Percentiles rank a stretch among this genome's conserved stretches.
Evolutionary conservation across 805 yeast genomes (phyloP).

Genomic region (Allodekkera sacchari): DNA sequence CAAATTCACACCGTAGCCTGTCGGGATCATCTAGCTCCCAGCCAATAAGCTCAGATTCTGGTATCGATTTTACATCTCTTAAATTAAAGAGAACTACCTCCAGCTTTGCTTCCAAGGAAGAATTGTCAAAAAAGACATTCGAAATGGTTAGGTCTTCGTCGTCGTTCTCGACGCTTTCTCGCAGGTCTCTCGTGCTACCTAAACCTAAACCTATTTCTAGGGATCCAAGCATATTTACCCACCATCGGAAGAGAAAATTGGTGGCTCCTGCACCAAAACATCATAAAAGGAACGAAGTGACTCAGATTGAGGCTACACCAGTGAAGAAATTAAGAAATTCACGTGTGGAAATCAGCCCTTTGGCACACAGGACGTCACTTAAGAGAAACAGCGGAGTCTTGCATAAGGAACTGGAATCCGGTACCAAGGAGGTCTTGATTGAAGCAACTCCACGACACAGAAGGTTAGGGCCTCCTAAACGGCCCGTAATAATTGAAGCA

Average conservation of each 20-base stretch:
- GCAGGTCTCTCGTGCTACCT: not conserved
- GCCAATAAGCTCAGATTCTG: not conserved
- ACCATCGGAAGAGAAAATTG: slow-evolving; percentile 11
- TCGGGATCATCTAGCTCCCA: too few relatives aligned
- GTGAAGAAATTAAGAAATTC: slow-evolving; percentile 10
- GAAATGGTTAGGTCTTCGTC: slow-evolving; percentile 23
- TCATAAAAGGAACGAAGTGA: slow-evolving; percentile 1
- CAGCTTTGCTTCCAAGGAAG: slow-evolving; percentile 11
- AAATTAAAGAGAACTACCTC: slow-evolving; percentile 19
- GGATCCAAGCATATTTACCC: slow-evolving; percentile 11
- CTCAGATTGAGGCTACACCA: slow-evolving; percentile 25
- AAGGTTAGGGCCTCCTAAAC: slow-evolving; percentile 5
- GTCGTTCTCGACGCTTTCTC: slow-evolving; percentile 7
- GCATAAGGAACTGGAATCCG: too few relatives aligned
- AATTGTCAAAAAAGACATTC: slow-evolving; percentile 23
- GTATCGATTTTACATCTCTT: slow-evolving; percentile 11
- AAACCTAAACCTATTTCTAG: slow-evolving; percentile 5
- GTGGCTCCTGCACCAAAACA: slow-evolving; percentile 4
- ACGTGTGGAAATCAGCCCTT: too few relatives aligned
- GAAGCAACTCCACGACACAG: slow-evolving; percentile 16
- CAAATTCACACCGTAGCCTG: too few relatives aligned
- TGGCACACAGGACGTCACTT: too few relatives aligned
- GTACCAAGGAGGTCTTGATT: too few relatives aligned
- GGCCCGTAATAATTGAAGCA: not conserved
- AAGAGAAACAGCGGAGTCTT: too few relatives aligned